Evolutionary conservation across 768 basidiomycete species (phyloP).

Genomic region (Pisolithus marmoratus): DNA sequence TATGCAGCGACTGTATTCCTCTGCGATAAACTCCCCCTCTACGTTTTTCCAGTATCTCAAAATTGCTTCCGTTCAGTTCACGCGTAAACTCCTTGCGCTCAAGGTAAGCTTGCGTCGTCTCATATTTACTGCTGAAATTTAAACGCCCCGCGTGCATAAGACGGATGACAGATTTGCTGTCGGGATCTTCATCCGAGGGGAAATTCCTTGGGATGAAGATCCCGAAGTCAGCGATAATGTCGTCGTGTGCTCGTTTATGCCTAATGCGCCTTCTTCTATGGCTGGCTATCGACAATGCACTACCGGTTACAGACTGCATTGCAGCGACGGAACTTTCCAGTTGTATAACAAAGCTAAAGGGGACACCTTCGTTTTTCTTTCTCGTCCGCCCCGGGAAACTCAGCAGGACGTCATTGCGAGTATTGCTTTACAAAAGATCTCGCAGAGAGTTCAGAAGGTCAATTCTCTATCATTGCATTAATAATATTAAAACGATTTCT

Average conservation of each 20-base stretch:
- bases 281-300: slow-evolving; percentile 48
- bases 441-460: slow-evolving; percentile 46
- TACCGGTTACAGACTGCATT: slow-evolving; percentile 50
- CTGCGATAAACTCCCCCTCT: slow-evolving; percentile 41
- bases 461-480: slow-evolving; percentile 2
- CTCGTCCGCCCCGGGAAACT: slow-evolving; percentile 40
- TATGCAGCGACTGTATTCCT: slow-evolving; percentile 58
- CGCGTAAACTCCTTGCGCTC: slow-evolving; percentile 51
- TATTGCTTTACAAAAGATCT: slow-evolving; percentile 61
- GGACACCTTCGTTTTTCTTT: slow-evolving; percentile 57
- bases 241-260: slow-evolving; percentile 59
- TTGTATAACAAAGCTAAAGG: slow-evolving; percentile 47
- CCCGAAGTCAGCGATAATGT: slow-evolving; percentile 53
- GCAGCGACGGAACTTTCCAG: slow-evolving; percentile 50
- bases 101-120: slow-evolving; percentile 35
- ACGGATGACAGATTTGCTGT: slow-evolving; percentile 57
- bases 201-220: slow-evolving; percentile 54
- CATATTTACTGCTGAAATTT: not conserved
- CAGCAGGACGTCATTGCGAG: slow-evolving; percentile 47
- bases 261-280: slow-evolving; percentile 41
- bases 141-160: slow-evolving; percentile 24
- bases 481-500: not conserved
- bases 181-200: slow-evolving; percentile 59
- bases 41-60: slow-evolving; percentile 61
- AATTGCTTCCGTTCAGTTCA: slow-evolving; percentile 51